Base-by-base conservation (phyloP, 805 yeast genomes). In the Metschnikowia borealis region DNA sequence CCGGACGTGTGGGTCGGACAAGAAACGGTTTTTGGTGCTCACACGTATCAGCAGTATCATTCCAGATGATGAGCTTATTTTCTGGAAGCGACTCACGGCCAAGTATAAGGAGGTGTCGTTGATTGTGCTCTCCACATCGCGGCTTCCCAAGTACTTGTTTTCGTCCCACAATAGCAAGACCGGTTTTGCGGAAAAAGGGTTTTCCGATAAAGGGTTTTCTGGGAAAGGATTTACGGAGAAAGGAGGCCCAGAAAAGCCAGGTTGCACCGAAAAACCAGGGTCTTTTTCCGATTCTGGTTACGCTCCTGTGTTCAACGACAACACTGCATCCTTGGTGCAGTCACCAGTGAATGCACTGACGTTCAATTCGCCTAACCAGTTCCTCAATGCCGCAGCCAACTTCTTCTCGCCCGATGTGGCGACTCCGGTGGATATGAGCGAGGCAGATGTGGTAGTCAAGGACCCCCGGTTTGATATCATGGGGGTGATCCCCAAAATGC, bases 21-120 rank as follows among this genome's bases (percentile, higher is more conserved):
- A 84, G 0, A 82, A 81, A 64, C 77, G 78, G 35, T 85, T 81
- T 56, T 70, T 87, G 56, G 83, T 87, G 1, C 67, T 87, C 44
- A 84, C 94, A 0, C 74, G 95, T 56, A 65, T 86, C 46, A 84
- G 83, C 58, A 86, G 87, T 53, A 80, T 85, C 48, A 79, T 87
- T 37, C 89, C 91, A 0, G 95, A 87, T 65, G 94, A 87, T 64
- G 95, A 87, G 62, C 68, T 87, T 44, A 75, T 85, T 47, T 88
- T 85, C 61, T 85, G 94, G 91, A 84, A 87, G 64, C 68, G 89
- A 50, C 67, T 87, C 26, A 83, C 90, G 11, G 75, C 83, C 41
- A 79, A 78, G 49, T 78, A 78, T 41, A 72, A 73, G 51, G 78
- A 74, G 21, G 66, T 87, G 15, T 82, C 85, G 3, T 66, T 87